phyloP scores from a whole-genome alignment of 371 early-diverging fungal genomes.

The Pancytospora epiphaga region DNA sequence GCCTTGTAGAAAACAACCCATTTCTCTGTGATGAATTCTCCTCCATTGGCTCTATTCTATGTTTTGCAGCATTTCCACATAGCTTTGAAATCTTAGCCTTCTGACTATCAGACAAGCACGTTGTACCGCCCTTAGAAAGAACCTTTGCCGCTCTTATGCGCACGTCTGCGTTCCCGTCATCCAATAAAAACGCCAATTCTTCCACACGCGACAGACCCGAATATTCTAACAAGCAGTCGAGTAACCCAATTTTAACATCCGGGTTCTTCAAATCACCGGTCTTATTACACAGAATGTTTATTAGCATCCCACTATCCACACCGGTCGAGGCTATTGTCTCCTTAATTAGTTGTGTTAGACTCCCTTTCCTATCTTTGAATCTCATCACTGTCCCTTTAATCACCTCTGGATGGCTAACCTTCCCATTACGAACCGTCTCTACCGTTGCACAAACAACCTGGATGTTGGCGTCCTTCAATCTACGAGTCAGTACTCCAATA shows the following conservation, averaged over 20 bases:
- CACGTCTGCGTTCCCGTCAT: neutral
- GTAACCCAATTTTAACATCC: conserved; percentile 24
- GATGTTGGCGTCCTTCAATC: conserved; percentile 13
- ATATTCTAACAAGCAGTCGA: conserved; percentile 7
- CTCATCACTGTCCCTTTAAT: conserved; percentile 19
- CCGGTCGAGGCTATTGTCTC: conserved; percentile 18
- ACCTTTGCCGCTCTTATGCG: neutral
- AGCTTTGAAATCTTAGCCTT: neutral
- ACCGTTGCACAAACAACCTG: conserved; percentile 9
- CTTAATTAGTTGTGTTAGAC: conserved; percentile 26
- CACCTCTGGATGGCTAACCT: conserved; percentile 8
- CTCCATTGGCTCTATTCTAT: neutral
- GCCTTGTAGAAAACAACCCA: no score
- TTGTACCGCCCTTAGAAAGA: neutral
- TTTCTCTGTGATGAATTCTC: no score
- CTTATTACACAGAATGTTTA: conserved; percentile 10
- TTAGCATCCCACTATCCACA: neutral
- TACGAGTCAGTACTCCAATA: neutral
- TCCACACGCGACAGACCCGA: neutral
- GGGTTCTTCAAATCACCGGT: conserved; percentile 43
- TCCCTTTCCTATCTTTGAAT: conserved; percentile 41
- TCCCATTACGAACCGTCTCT: conserved; percentile 6
- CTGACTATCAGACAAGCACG: neutral
- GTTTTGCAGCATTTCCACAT: neutral
- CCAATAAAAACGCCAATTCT: neutral